Conservation (phyloP, 129 eudicot genomes). For the Cynara cardunculus region DNA sequence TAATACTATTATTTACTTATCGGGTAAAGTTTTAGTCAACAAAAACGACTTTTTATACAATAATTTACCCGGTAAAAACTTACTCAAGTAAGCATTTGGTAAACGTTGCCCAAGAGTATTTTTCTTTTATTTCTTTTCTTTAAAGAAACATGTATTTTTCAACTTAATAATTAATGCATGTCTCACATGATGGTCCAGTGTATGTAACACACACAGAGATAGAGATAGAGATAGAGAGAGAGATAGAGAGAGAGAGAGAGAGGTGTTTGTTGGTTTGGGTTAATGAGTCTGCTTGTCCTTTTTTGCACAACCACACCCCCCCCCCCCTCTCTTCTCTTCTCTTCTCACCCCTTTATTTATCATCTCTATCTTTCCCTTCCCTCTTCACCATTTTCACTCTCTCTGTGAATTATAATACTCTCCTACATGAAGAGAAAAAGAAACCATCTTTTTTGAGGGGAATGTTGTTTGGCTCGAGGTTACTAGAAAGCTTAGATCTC, state of each 20-base stretch:
- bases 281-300: slow-evolving; percentile 33
- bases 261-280: slow-evolving; percentile 32
- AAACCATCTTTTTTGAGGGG: slow-evolving; percentile 38
- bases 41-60: no score
- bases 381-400: slow-evolving; percentile 26
- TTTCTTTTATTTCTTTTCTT: neutral
- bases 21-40: no score
- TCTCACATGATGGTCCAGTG: slow-evolving; percentile 16
- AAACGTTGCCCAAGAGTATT: no score
- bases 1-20: no score
- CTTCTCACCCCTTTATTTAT: slow-evolving; percentile 39
- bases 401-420: neutral
- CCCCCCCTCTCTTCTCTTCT: neutral
- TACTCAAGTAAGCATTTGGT: no score
- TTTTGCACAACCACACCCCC: neutral
- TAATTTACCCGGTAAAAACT: no score
- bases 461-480: slow-evolving; percentile 47
- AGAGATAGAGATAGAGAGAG: neutral
- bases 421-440: neutral
- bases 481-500: slow-evolving; percentile 29
- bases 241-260: slow-evolving; percentile 10
- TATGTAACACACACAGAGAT: slow-evolving; percentile 15
- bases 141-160: neutral
- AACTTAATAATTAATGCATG: neutral
- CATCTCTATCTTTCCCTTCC: slow-evolving; percentile 26